Conservation (phyloP, 495 filamentous ascomycete genomes). For the Penicillium egyptiacum region DNA sequence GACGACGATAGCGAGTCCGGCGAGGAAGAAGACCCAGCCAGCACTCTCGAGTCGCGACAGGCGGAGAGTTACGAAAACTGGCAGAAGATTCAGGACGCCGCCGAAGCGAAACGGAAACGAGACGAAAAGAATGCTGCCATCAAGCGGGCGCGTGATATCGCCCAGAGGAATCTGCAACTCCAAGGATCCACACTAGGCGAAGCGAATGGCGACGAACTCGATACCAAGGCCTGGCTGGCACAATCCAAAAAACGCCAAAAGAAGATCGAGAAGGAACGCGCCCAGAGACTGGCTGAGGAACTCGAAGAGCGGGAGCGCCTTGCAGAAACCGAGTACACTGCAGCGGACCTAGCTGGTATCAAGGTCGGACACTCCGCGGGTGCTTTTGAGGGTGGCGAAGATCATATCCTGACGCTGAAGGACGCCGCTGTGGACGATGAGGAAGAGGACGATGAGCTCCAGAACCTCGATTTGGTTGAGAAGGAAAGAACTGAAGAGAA, state of each 20-base stretch:
- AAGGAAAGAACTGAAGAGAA: slow-evolving; percentile 74
- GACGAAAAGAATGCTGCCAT: slow-evolving; percentile 76
- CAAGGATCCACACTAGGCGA: slow-evolving; percentile 78
- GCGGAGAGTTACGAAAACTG: slow-evolving; percentile 75
- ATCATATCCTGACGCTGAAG: slow-evolving; percentile 86
- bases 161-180: slow-evolving; percentile 68
- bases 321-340: slow-evolving; percentile 62
- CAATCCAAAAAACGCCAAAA: slow-evolving; percentile 88
- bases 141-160: slow-evolving; percentile 83
- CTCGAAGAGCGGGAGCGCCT: slow-evolving; percentile 61
- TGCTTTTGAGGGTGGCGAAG: slow-evolving; percentile 71
- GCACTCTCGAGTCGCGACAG: slow-evolving; percentile 78
- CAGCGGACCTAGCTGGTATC: slow-evolving; percentile 81
- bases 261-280: slow-evolving; percentile 75
- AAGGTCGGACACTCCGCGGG: slow-evolving; percentile 84
- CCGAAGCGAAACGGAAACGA: slow-evolving; percentile 67
- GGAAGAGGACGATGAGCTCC: slow-evolving; percentile 88
- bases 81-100: slow-evolving; percentile 61
- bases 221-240: slow-evolving; percentile 81
- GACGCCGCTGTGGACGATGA: slow-evolving; percentile 85
- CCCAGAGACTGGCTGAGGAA: slow-evolving; percentile 72
- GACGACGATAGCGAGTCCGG: slow-evolving; percentile 45
- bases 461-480: slow-evolving; percentile 77
- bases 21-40: slow-evolving; percentile 65
- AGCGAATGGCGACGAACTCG: slow-evolving; percentile 61